Evolutionary conservation across 805 yeast species (phyloP).

Genomic region (Debaryomyces prosopidis): DNA sequence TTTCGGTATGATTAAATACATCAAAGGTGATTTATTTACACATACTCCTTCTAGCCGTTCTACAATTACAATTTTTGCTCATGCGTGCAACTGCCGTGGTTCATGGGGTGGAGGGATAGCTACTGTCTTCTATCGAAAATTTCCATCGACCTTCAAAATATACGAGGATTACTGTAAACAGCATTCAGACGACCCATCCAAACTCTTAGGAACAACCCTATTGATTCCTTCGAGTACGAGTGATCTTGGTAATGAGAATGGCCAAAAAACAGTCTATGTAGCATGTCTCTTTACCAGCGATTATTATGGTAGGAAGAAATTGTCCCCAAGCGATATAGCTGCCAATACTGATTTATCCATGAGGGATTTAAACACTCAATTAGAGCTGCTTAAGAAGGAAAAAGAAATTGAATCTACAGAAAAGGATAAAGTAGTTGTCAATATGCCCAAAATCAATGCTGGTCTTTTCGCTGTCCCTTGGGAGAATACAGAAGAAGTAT

Average conservation of each 20-base stretch:
- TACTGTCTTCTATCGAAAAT: slow-evolving; percentile 49
- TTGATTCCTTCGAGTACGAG: slow-evolving; percentile 35
- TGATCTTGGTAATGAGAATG: slow-evolving; percentile 32
- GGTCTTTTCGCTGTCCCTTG: slow-evolving; percentile 83
- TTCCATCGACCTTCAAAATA: slow-evolving; percentile 54
- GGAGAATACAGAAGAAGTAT: slow-evolving; percentile 59
- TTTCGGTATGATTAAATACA: slow-evolving; percentile 43
- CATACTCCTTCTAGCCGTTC: slow-evolving; percentile 24
- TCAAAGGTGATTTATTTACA: slow-evolving; percentile 59
- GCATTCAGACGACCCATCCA: slow-evolving; percentile 13
- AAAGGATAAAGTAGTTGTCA: slow-evolving; percentile 30
- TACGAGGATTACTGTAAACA: slow-evolving; percentile 48
- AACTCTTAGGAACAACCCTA: slow-evolving; percentile 56
- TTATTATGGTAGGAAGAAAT: slow-evolving; percentile 43
- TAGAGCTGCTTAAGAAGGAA: slow-evolving; percentile 13
- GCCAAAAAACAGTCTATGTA: slow-evolving; percentile 28
- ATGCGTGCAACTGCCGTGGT: slow-evolving; percentile 79
- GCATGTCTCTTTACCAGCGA: slow-evolving; percentile 78
- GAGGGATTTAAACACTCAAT: slow-evolving; percentile 42
- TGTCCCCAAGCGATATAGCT: slow-evolving; percentile 47
- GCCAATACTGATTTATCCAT: slow-evolving; percentile 52
- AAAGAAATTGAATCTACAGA: slow-evolving; percentile 7
- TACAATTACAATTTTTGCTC: slow-evolving; percentile 53
- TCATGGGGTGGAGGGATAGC: slow-evolving; percentile 90
- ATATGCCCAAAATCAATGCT: slow-evolving; percentile 78